These are phyloP conservation scores for Curvularia sp. DNA, from an alignment of 2,329 filamentous ascomycete species.

Conservation along the genomic window DNA sequence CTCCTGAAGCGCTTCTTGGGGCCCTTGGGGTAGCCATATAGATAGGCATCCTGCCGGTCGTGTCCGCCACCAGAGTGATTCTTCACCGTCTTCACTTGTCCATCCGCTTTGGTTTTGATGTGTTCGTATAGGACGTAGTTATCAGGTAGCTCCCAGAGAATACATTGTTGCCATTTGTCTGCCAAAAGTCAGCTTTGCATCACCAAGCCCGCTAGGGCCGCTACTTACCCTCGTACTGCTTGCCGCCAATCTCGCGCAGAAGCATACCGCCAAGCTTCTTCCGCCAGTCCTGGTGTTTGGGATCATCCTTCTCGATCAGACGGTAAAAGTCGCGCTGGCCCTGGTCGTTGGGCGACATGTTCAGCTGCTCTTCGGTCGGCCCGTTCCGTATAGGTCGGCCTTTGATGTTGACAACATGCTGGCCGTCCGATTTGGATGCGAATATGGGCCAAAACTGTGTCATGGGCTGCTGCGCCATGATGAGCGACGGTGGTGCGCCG, in stretches of 20 bases:
- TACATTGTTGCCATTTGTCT: constrained; percentile 53
- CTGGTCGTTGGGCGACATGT: constrained; percentile 60
- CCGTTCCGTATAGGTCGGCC: constrained; percentile 60
- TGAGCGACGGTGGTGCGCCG: constrained; percentile 14
- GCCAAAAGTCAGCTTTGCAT: constrained; percentile 42
- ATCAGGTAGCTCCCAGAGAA: constrained; percentile 62
- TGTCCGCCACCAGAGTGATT: constrained; percentile 59
- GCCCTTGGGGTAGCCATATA: constrained; percentile 66
- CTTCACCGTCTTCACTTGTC: constrained; percentile 57
- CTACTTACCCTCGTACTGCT: constrained; percentile 41
- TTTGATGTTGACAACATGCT: constrained; percentile 57
- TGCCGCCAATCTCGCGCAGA: constrained; percentile 56
- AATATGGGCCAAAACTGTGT: constrained; percentile 58
- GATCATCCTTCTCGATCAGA: constrained; percentile 57
- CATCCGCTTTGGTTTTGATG: constrained; percentile 60
- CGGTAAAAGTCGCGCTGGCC: constrained; percentile 64
- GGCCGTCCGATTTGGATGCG: constrained; percentile 58
- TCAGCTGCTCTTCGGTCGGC: constrained; percentile 60
- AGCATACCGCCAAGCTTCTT: constrained; percentile 67
- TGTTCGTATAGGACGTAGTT: constrained; percentile 66
- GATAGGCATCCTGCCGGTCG: constrained; percentile 65
- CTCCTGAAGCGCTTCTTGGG: constrained; percentile 65
- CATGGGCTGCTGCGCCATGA: constrained; percentile 48
- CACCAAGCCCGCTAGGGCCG: neutral
- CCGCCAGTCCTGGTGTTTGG: constrained; percentile 64